phyloP scores from a whole-genome alignment of 1,284 basidiomycete genomes.

The Rhodotorula sp. region DNA sequence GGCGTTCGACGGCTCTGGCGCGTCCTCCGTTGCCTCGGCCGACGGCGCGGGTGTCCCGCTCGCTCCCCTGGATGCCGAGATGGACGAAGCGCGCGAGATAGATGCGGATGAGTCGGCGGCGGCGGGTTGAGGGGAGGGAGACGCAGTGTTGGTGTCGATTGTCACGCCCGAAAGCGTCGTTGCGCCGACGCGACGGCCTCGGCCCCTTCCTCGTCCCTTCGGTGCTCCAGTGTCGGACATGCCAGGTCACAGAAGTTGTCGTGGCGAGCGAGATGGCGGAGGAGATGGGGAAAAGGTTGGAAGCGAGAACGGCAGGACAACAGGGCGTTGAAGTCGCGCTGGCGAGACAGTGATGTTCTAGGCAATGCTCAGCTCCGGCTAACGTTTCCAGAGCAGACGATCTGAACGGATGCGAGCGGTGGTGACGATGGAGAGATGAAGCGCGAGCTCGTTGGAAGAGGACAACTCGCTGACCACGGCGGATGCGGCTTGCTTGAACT shows the following conservation, averaged over 20 bases:
- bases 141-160: neutral
- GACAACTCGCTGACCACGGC: neutral
- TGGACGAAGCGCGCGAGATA: constrained; percentile 5
- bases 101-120: constrained; percentile 7
- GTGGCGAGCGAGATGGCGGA: neutral
- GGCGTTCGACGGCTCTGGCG: neutral
- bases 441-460: too few relatives aligned
- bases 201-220: constrained; percentile 16
- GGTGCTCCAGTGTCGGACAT: constrained; percentile 16
- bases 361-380: neutral
- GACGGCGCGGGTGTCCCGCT: neutral
- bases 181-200: constrained; percentile 16
- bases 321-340: neutral
- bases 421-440: neutral
- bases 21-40: neutral
- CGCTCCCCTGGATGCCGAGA: neutral
- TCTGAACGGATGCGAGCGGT: too few relatives aligned
- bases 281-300: neutral
- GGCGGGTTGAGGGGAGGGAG: constrained; percentile 15
- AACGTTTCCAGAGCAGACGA: neutral
- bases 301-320: neutral
- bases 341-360: neutral
- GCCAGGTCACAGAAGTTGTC: neutral
- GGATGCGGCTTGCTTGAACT: too few relatives aligned
- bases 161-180: constrained; percentile 9